Evolutionary conservation across 2,329 filamentous ascomycete species (phyloP).

Genomic region (Trichophyton rubrum): DNA sequence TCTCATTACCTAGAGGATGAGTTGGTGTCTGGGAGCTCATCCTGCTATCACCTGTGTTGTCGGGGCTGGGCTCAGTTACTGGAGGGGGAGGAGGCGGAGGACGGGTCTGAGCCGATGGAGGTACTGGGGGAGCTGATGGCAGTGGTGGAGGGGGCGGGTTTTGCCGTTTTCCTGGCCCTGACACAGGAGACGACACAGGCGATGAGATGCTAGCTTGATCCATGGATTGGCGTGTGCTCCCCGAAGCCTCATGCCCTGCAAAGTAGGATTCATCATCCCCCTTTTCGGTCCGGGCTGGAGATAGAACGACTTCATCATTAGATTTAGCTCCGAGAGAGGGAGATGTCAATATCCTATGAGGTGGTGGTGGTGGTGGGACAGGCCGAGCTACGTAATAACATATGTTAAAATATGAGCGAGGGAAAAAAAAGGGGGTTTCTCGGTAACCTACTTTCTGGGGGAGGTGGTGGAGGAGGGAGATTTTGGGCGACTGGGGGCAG

Average conservation of each 20-base stretch:
- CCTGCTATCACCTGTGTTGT: slow-evolving; percentile 46
- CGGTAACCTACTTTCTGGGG: background rate
- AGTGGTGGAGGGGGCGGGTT: slow-evolving; percentile 34
- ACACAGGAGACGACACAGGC: slow-evolving; percentile 19
- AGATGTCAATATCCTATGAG: slow-evolving; percentile 45
- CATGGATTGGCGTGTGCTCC: background rate
- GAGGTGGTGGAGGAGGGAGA: background rate
- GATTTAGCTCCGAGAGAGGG: slow-evolving; percentile 71
- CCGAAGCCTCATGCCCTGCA: slow-evolving; percentile 2
- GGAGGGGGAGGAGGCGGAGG: slow-evolving; percentile 58
- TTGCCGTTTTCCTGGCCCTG: slow-evolving; percentile 28
- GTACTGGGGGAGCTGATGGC: slow-evolving; percentile 27
- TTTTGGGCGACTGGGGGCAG: background rate
- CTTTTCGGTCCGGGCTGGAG: slow-evolving; percentile 22
- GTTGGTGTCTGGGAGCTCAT: slow-evolving; percentile 30
- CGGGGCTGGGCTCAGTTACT: slow-evolving; percentile 39
- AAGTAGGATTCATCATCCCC: slow-evolving; percentile 6
- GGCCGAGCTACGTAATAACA: slow-evolving; percentile 45
- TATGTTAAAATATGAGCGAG: background rate
- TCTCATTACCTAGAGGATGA: slow-evolving; percentile 44
- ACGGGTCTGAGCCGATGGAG: slow-evolving; percentile 41
- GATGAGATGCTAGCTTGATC: background rate
- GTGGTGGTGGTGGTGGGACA: slow-evolving; percentile 41
- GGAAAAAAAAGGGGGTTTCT: background rate
- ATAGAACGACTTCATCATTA: slow-evolving; percentile 61